phyloP scores from a whole-genome alignment of 73 alveolate genomes.

The Loxodes magnus region DNA sequence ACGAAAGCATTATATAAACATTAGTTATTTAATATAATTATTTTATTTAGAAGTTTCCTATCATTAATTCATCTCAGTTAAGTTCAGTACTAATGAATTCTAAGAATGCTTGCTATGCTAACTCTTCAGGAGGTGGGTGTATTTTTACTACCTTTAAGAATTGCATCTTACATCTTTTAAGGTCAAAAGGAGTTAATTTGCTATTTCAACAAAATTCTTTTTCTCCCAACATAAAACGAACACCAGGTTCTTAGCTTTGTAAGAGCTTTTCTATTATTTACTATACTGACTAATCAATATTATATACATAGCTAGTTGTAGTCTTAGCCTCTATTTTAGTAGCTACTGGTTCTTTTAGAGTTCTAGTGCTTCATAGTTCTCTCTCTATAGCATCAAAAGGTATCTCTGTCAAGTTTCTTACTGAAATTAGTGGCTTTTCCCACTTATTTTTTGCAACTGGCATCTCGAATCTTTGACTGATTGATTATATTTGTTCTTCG shows the following conservation, averaged over 20 bases:
- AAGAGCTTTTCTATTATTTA: slow-evolving; percentile 52
- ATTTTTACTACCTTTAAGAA: slow-evolving; percentile 1
- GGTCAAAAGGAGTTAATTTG: not conserved
- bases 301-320: slow-evolving; percentile 72
- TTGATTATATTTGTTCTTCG: slow-evolving; percentile 39
- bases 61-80: too few species aligned
- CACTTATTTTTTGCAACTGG: slow-evolving; percentile 86
- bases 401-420: slow-evolving; percentile 58
- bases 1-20: too few species aligned
- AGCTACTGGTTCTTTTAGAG: slow-evolving; percentile 87
- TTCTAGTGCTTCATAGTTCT: slow-evolving; percentile 61
- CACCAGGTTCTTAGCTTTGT: slow-evolving; percentile 29
- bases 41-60: too few species aligned
- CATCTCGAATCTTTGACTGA: slow-evolving; percentile 76
- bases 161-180: not conserved
- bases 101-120: not conserved
- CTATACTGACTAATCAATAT: slow-evolving; percentile 71
- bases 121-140: not conserved
- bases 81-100: slow-evolving; percentile 6
- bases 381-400: slow-evolving; percentile 79
- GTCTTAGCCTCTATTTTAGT: slow-evolving; percentile 65
- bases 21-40: too few species aligned
- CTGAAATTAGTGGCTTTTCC: slow-evolving; percentile 82
- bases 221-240: not conserved
- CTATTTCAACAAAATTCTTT: not conserved